Conservation (phyloP, 2,329 filamentous ascomycete genomes). For the Nemania serpens region DNA sequence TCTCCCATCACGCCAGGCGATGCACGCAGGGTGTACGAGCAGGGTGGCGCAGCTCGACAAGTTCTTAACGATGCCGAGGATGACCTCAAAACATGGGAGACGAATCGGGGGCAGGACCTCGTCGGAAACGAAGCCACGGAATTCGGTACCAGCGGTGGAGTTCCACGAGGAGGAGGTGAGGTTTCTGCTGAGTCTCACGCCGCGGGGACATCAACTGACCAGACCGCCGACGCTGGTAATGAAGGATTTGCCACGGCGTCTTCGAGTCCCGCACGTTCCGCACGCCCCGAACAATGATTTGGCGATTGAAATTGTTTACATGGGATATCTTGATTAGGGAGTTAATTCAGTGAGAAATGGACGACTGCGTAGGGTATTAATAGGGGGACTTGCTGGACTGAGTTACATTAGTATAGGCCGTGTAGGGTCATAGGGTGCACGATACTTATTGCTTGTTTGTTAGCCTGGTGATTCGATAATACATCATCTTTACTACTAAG, state of each 20-base stretch:
- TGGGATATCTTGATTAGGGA: background rate
- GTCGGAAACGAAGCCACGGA: conserved; percentile 12
- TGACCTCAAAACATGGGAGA: conserved; percentile 77
- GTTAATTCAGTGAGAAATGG: background rate
- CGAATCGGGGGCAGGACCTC: conserved; percentile 4
- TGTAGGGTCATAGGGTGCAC: too few species aligned
- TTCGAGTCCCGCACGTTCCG: conserved; percentile 15
- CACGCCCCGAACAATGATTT: conserved; percentile 1
- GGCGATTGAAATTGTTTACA: background rate
- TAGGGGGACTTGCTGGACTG: too few species aligned
- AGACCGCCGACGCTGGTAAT: conserved; percentile 7
- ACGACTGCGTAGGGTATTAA: background rate
- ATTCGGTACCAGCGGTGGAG: conserved; percentile 1
- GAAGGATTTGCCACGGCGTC: conserved; percentile 24
- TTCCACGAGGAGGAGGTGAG: conserved; percentile 26
- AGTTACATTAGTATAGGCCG: too few species aligned
- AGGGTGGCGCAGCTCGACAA: conserved; percentile 72
- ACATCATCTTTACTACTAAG: too few species aligned
- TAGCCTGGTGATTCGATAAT: too few species aligned
- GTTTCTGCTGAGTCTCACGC: conserved; percentile 18
- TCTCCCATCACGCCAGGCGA: conserved; percentile 89
- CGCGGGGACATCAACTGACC: conserved; percentile 21
- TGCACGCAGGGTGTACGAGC: conserved; percentile 68
- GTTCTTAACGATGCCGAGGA: conserved; percentile 92
- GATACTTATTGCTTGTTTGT: too few species aligned